Percentiles rank a stretch among this genome's conserved stretches.
Conservation (phyloP, 768 basidiomycete species). For the Austroboletus eburneus region DNA sequence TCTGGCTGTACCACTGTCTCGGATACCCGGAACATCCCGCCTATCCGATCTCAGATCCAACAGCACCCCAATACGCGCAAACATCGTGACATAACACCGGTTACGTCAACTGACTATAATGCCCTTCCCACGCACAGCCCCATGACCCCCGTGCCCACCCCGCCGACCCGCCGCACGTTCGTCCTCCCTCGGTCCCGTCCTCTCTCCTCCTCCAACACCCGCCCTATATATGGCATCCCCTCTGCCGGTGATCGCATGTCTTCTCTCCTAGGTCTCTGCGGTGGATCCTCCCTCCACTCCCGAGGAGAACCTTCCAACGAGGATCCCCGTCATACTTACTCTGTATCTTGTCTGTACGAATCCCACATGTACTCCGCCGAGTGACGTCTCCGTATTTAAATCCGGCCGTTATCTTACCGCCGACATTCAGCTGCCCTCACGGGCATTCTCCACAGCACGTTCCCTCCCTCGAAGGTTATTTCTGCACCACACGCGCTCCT, state of each 20-base stretch:
- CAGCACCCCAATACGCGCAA: constrained; percentile 13
- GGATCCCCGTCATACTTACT: no score
- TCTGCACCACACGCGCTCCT: constrained; percentile 8
- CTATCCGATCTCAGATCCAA: constrained; percentile 28
- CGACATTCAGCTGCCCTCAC: constrained; percentile 2
- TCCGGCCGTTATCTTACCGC: constrained; percentile 23
- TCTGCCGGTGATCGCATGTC: no score
- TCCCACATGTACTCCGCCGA: constrained; percentile 21
- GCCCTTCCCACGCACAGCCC: constrained; percentile 31
- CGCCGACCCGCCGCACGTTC: constrained; percentile 12
- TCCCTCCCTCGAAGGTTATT: constrained; percentile 30
- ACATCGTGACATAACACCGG: constrained; percentile 27
- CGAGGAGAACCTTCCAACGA: no score
- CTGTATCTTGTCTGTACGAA: constrained; percentile 14
- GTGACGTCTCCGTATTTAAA: constrained; percentile 25
- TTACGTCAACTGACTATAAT: constrained; percentile 25
- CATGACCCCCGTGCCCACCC: constrained; percentile 8
- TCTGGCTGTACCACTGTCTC: constrained; percentile 32
- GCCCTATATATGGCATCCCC: no score
- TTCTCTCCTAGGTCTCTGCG: no score
- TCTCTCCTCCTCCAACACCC: neutral
- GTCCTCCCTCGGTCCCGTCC: neutral
- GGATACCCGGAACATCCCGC: constrained; percentile 32
- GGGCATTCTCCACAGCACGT: constrained; percentile 28
- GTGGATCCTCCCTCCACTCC: no score